Base-by-base conservation (phyloP, 768 basidiomycete genomes). In the Lactarius psammicola region DNA sequence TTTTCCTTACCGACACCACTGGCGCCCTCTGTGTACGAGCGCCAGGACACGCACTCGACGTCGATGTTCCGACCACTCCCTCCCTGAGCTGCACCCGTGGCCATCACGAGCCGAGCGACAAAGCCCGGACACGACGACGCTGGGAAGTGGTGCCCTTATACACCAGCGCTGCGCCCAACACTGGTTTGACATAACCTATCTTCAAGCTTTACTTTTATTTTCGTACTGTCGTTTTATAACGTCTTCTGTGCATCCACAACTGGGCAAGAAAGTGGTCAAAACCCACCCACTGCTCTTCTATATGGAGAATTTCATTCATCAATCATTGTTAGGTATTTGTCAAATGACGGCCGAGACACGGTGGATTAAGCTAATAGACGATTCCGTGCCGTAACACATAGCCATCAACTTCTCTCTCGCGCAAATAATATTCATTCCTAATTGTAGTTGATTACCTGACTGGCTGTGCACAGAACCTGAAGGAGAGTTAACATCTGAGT, bases 1-100 rank as follows among this genome's bases (percentile, higher is more conserved):
- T 94, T 20, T 94, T 92, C 77, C 93, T 90, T 77, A 83, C 93
- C 59, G 92, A 94, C 73, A 82, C 84, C 91, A 36, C 34, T 36
- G 34, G 8, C 13, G 34, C 13, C 34, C 34, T 13, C 34, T 36
- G 11, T 13, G 34, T 13, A 36, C 0, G 34, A 36, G 34, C 11
- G 34, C 5, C 11, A 36, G 34, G 34, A 34, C 34, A 34, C 11
- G 34, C 8, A 10, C 78, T 94, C 44, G 92, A 94, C 71, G 76
- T 93, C 42, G 85, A 92, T 80, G 84, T 90, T 88, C 38, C 13
- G 38, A 75, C 31, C 76, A 66, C 20, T 56, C 49, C 30, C n/a
- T n/a, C n/a, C 44, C 33, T 42, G 30, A 31, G n/a, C 23, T 31
- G 60, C 44, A 23, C 62, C 46, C 30, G 84, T 62, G 75, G 75